Percentiles rank a stretch among this genome's conserved stretches.
These are phyloP conservation scores for Blastocystis sp. DNA, from an alignment of 352 stramenopile species.

Conservation along the genomic window DNA sequence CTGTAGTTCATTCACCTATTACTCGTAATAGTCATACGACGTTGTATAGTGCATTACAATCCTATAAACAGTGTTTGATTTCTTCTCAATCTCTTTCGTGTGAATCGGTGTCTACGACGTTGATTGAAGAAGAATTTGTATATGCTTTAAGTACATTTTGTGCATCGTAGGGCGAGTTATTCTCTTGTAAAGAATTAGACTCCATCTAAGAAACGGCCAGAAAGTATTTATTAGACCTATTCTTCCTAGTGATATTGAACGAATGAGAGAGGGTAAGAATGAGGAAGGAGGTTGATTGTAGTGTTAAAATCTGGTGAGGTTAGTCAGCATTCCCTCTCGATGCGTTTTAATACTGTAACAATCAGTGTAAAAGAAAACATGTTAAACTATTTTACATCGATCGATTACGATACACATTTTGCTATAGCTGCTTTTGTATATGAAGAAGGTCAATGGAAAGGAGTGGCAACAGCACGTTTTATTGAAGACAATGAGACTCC, in stretches of 20 bases:
- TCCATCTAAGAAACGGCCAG: conserved; percentile 1
- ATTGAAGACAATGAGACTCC: conserved; percentile 15
- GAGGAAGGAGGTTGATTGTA: background rate
- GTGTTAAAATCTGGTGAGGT: conserved; percentile 44
- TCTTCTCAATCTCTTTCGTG: background rate
- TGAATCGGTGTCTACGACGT: background rate
- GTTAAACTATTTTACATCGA: conserved; percentile 49
- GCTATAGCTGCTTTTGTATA: conserved; percentile 44
- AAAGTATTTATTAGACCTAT: conserved; percentile 54
- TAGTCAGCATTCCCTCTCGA: conserved; percentile 25
- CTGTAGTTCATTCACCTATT: background rate
- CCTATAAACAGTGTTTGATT: conserved; percentile 31
- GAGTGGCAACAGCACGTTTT: conserved; percentile 45
- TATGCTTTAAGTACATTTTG: conserved; percentile 20
- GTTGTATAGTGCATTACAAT: background rate
- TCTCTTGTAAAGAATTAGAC: background rate
- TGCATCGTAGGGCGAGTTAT: background rate
- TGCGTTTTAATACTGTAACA: conserved; percentile 56
- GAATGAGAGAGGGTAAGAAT: conserved; percentile 44
- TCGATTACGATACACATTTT: conserved; percentile 59
- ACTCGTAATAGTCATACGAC: conserved; percentile 1
- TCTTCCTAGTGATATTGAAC: conserved; percentile 46
- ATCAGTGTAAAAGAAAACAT: conserved; percentile 8
- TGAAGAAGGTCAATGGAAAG: conserved; percentile 25
- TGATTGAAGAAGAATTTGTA: conserved; percentile 51